Evolutionary conservation across 2,329 filamentous ascomycete genomes (phyloP), one percentile per base, ranked within the genome.

Genomic region (Alternaria postmessia): DNA sequence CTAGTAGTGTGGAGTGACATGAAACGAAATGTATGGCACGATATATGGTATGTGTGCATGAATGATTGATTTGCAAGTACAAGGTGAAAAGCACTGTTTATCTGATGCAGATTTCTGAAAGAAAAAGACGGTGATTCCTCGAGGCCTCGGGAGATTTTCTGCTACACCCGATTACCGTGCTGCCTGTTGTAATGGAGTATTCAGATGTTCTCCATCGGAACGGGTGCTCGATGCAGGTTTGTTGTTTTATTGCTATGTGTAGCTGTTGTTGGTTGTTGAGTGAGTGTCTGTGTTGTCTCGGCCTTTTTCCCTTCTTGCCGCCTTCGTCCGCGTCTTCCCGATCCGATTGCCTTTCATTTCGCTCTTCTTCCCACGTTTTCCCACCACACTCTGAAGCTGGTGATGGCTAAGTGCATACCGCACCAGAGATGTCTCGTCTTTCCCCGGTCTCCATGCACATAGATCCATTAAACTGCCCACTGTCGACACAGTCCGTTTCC

Each of bases 21-120:
- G 46, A n/a, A 49, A 49, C 26, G 46, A 49, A 49, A 49, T 20
- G 32, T 38, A 49, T 38, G 46, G 34, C 16, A 36, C 46, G 22
- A 49, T 49, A 26, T 16, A 38, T 38, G 28, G 28, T 26, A 34
- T 34, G 30, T n/a, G 46, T 34, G 22, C 12, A 48, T 24, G 30
- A 30, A 5, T 12, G 32, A 38, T 4, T 1, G 0, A 36, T 49
- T 6, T 49, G 18, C 9, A 22, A 22, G 0, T 12, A 1, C 3
- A 36, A 6, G 24, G 30, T 24, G 46, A n/a, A 22, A 7, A n/a
- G 7, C 12, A 14, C 12, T 26, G 20, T 24, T 11, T 18, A 14
- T 1, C 2, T 49, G 32, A 5, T 26, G 32, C 0, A 26, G 22
- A 26, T 0, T 7, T 24, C 30, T 2, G 32, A 11, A 16, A 1